Base-by-base conservation (phyloP, 2,329 filamentous ascomycete species). In the Eutypa lata region DNA sequence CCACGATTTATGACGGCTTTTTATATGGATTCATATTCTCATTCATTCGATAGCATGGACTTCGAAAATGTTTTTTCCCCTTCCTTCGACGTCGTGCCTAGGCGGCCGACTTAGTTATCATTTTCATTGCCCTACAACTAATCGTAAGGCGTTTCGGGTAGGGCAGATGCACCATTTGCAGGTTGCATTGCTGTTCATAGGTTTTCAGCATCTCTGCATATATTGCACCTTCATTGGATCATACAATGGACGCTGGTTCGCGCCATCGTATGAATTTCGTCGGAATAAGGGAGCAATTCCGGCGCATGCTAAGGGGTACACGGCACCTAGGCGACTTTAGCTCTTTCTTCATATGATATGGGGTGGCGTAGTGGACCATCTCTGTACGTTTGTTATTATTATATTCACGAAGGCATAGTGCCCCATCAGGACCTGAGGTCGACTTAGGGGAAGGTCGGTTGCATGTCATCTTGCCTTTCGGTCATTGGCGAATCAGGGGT, bases 1-100 rank as follows among this genome's bases (percentile, higher is more conserved):
- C 64, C 53, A 68, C 57, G 67, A 70, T 53, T 64, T 55, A 70
- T 58, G 68, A 70, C 57, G 65, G n/a, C 62, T 54, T 68, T 54
- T 68, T 64, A 63, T 61, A 66, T 61, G 63, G 65, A 61, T 65
- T 58, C 63, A 60, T 61, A 60, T 62, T 66, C 65, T 54, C 64
- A 57, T 52, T 57, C 56, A 54, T 62, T 54, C 51, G 33, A 65
- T 63, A 64, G 60, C 66, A 56, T 64, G 65, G 65, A 63, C 59
- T 60, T 58, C 53, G 56, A 57, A 55, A 57, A 38, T 16, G 4
- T 6, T 57, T 49, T 21, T 43, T 26, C 21, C 21, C 26, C 42
- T 26, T 19, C 26, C 42, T 26, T 19, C 21, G 21, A 14, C 21
- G 13, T 18, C 21, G 5, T 24, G 21, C 42, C 21, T 38, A 18